Percentiles rank a stretch among this genome's conserved stretches.
Evolutionary conservation across 495 filamentous ascomycete species (phyloP).

Genomic region (Melanomma pulvis-pyrius): DNA sequence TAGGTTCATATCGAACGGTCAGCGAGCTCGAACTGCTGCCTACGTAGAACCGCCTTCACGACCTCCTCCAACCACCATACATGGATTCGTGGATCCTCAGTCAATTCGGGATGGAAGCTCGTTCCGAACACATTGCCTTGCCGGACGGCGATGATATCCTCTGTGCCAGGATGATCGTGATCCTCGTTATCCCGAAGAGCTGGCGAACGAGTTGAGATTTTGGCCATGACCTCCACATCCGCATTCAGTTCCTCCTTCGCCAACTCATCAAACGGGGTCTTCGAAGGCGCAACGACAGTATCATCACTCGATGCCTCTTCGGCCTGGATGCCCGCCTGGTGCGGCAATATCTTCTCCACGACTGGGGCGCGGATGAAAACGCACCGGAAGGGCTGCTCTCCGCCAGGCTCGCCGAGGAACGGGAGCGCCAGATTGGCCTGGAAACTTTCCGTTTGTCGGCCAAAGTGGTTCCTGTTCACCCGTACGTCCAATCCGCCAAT

Average conservation of each 20-base stretch:
- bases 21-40: conserved; percentile 23
- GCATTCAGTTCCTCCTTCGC: conserved; percentile 34
- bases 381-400: conserved; percentile 63
- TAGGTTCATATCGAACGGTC: conserved; percentile 11
- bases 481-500: conserved; percentile 90
- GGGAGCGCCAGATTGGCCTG: conserved; percentile 73
- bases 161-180: conserved; percentile 49
- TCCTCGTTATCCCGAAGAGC: conserved; percentile 20
- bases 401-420: conserved; percentile 57
- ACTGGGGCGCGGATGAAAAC: conserved; percentile 96
- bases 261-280: conserved; percentile 36
- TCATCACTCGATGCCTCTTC: conserved; percentile 56
- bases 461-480: conserved; percentile 95
- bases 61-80: conserved; percentile 90
- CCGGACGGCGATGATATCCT: conserved; percentile 85
- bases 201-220: conserved; percentile 51
- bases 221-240: conserved; percentile 63
- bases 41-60: conserved; percentile 36
- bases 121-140: conserved; percentile 96
- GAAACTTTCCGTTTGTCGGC: conserved; percentile 92
- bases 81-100: conserved; percentile 86
- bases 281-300: conserved; percentile 70
- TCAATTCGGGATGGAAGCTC: conserved; percentile 96
- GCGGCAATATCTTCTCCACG: conserved; percentile 77
- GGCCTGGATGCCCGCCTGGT: conserved; percentile 54